Base-by-base conservation (phyloP, 768 basidiomycete genomes). In the Mycena leptocephala region DNA sequence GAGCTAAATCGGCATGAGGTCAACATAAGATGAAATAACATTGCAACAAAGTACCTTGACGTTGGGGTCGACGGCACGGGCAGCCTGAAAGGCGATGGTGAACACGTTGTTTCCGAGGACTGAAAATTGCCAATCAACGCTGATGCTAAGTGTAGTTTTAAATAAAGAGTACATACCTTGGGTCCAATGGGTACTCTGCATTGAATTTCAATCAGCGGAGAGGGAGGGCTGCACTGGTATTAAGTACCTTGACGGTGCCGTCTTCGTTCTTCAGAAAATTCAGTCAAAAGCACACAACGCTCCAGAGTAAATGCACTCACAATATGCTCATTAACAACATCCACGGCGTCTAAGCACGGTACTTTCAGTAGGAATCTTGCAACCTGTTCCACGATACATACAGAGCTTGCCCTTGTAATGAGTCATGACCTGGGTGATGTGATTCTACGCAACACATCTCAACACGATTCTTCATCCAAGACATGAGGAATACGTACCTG, bases 51-150 rank as follows among this genome's bases (percentile, higher is more conserved):
- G 80, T 33, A 88, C 68, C 85, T 89, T 90, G 48, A 90, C 89
- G 41, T 78, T 86, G 32, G 87, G 84, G 81, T 92, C 91, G 10
- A 89, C 88, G 37, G 86, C 83, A 24, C 89, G 84, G 8, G 90
- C 90, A 32, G 89, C 88, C 74, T 85, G 77, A 86, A 90, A 91
- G 24, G 91, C 90, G 74, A 90, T 87, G 39, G 84, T 84, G 79
- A 92, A 86, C 81, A 90, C 91, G 59, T 85, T 85, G 82, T 87
- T 70, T 22, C 68, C 53, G 8, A 76, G 20, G 28, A 74, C 68
- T 59, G 22, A 18, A 59, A 30, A 55, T 24, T 11, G 22, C 16
- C 9, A 37, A 13, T 59, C 22, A 18, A 59, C 18, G 13, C 33
- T n/a, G 22, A n/a, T 16, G 10, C 10, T 6, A 59, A n/a, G 14